Percentiles rank a stretch among this genome's conserved stretches.
phyloP scores from a whole-genome alignment of 2,329 filamentous ascomycete species.

The Fusarium gaditjirri region DNA sequence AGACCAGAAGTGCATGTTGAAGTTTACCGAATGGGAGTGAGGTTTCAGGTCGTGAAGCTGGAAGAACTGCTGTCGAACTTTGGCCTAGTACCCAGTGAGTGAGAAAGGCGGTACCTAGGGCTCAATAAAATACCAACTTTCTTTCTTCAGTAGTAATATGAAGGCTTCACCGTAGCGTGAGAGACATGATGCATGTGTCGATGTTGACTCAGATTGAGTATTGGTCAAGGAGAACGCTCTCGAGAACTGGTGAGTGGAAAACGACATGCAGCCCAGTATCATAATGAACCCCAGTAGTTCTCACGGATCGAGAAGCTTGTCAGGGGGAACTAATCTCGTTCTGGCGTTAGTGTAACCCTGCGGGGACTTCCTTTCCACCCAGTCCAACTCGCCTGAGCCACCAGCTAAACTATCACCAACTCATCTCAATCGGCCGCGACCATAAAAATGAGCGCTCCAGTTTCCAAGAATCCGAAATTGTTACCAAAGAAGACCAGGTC shows the following conservation, averaged over 20 bases:
- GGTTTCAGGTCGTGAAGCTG: accelerated
- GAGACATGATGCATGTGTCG: neutral
- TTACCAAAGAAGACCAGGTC: constrained; percentile 13
- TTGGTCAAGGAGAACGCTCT: no score
- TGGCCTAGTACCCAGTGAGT: accelerated
- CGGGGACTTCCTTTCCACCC: neutral
- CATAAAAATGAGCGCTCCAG: neutral
- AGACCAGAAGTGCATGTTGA: constrained; percentile 23
- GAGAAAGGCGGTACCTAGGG: no score
- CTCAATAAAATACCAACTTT: neutral
- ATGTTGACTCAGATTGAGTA: neutral
- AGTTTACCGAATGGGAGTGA: constrained; percentile 20
- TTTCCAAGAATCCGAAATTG: neutral
- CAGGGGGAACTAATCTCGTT: neutral
- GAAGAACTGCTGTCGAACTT: neutral
- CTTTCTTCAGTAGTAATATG: neutral
- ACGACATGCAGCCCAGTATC: neutral
- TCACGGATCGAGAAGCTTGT: neutral
- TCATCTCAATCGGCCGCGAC: neutral
- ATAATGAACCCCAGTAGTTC: neutral
- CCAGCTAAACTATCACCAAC: neutral
- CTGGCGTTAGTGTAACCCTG: neutral
- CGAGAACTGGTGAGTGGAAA: neutral
- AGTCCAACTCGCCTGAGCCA: neutral
- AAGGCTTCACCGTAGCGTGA: accelerated